Evolutionary conservation across 305 asterid species (phyloP).

Genomic region (Withania somnifera): DNA sequence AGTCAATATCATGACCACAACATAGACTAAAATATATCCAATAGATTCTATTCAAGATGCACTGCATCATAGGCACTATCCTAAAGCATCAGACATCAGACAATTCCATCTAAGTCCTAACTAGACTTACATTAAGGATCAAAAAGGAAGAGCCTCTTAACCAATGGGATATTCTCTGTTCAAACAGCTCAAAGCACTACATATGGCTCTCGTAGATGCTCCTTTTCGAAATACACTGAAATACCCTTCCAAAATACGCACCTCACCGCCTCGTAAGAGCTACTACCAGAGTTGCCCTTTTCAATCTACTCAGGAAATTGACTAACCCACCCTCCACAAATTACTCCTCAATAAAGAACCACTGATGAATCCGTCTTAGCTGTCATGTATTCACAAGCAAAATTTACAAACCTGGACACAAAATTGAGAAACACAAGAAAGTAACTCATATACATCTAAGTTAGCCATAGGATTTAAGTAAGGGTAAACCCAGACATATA

Average conservation of each 20-base stretch:
- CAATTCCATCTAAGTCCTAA: neutral
- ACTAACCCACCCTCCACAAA: neutral
- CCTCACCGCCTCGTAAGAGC: neutral
- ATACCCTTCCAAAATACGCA: neutral
- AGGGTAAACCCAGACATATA: neutral
- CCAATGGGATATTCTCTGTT: neutral
- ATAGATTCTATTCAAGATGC: neutral
- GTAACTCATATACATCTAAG: neutral
- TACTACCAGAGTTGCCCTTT: neutral
- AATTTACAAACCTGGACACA: neutral
- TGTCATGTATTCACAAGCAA: neutral
- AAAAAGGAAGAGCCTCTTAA: neutral
- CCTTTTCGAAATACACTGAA: neutral
- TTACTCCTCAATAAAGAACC: neutral
- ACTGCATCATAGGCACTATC: neutral
- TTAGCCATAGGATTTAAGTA: neutral
- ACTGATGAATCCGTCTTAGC: neutral
- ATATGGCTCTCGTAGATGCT: neutral
- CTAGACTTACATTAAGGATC: neutral
- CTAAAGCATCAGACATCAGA: neutral
- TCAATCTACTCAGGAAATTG: neutral
- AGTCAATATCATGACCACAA: neutral
- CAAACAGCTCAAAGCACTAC: neutral
- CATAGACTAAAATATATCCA: neutral
- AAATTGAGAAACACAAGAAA: neutral